Evolutionary conservation across 345 rosid species (phyloP), one percentile per base, ranked within the genome.

Genomic region (Garcia nutans): DNA sequence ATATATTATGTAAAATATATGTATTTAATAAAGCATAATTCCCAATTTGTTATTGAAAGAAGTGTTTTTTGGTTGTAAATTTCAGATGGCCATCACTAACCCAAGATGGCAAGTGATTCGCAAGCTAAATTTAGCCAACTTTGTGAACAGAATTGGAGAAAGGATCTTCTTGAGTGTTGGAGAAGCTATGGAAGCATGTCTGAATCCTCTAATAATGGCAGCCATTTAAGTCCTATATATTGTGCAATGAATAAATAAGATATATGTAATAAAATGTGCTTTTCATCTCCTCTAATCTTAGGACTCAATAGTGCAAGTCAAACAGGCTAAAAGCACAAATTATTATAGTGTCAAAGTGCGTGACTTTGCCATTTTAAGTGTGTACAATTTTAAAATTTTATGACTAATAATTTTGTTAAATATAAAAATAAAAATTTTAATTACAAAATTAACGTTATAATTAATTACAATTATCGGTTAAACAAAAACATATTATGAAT

Each of bases 41-140:
- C 31, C 31, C 42, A 13, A 26, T 28, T 10, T 28, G 5, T 37
- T 24, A 22, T 42, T 8, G 23, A 44, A 20, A 28, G 3, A 55
- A 10, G 10, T 2, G 0, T 54, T 65, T 19, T 71, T 5, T 2
- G 17, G 59, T 68, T 55, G 3, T 22, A 1, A 60, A 20, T 71
- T 41, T 73, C 88, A 91, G 98, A 68, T 94, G 73, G 91, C 92
- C 41, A 82, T 94, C 61, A 85, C 84, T 19, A 92, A 89, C 75
- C 98, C 97, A 3, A 91, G 84, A 78, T 92, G 97, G 97, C 84
- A 87, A 81, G 97, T 94, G 78, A 82, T 87, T 66, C 92, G 92
- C 86, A 94, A 92, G 87, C 84, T 94, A 81, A 94, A 77, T 84
- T 28, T 84, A 71, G 81, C 91, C 49, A 87, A 87, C 69, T 87